Evolutionary conservation across 305 asterid genomes (phyloP), one percentile per base, ranked within the genome.

Genomic region (Fraxinus angustifolia): DNA sequence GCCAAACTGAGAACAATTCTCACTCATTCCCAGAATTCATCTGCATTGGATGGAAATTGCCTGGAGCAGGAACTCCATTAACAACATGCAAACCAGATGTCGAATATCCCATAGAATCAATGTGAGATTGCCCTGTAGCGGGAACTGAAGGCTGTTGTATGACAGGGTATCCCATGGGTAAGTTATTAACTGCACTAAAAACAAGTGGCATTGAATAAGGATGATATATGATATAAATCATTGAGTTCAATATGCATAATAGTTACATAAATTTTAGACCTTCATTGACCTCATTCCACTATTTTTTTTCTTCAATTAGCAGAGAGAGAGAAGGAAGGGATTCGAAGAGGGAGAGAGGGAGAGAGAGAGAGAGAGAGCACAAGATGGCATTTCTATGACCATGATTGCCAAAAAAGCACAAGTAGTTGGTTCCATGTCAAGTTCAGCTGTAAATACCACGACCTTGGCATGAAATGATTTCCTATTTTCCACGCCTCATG

Each of bases 121-220:
- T 76, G 82, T 94, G 97, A 87, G 95, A 95, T 84, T 92, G 98
- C 35, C 97, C 98, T 30, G 96, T 79, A 77, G 90, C 91, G 3
- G 93, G 85, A 82, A 91, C 79, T 10, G 90, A 88, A 82, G 92
- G 97, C 83, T 88, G 99, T 17, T 86, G 98, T 79, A 94, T 84
- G 84, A 94, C 90, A 68, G 99, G 99, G 87, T 94, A 95, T 84
- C 99, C 99, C 91, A 93, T 90, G n/a, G 99, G 98, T 83, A 95
- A 90, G 88, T 92, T 95, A 93, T 91, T 92, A 90, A 88, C 99
- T 95, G 98, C 97, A 91, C 93, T 85, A 92, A 87, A 84, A 87
- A 90, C 78, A 88, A 88, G 86, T 35, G 84, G 77, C 86, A 74
- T 80, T 89, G 85, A 91, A 89, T 85, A 86, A 86, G 78, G 87